These are phyloP conservation scores for Globomyces sp. DNA, from an alignment of 371 early-diverging fungal species.

Conservation along the genomic window DNA sequence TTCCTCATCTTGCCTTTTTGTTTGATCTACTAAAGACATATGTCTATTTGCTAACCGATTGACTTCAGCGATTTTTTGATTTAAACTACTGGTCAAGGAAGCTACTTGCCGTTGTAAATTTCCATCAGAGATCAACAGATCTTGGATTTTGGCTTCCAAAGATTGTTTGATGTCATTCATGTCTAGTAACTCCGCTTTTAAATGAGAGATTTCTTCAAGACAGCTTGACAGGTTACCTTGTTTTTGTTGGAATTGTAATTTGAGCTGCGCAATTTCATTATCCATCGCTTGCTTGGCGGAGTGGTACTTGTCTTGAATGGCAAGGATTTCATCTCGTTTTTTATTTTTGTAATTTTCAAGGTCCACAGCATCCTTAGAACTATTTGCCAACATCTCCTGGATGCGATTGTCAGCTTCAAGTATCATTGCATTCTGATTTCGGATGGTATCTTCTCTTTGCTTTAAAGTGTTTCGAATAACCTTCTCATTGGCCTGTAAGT, in stretches of 20 bases:
- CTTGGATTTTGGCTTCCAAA: slow-evolving; percentile 40
- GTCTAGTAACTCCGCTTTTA: slow-evolving; percentile 36
- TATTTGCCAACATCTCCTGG: slow-evolving; percentile 16
- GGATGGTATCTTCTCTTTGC: slow-evolving; percentile 33
- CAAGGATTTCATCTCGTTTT: slow-evolving; percentile 44
- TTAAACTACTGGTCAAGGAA: slow-evolving; percentile 31
- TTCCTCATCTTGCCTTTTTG: slow-evolving; percentile 35
- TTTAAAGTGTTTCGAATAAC: slow-evolving; percentile 28
- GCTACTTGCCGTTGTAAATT: slow-evolving; percentile 30
- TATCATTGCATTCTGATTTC: slow-evolving; percentile 22
- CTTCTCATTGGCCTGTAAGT: slow-evolving; percentile 35
- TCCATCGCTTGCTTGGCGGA: slow-evolving; percentile 45
- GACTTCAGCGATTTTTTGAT: slow-evolving; percentile 39
- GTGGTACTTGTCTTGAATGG: slow-evolving; percentile 43
- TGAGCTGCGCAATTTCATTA: slow-evolving; percentile 30
- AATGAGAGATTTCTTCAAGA: slow-evolving; percentile 29
- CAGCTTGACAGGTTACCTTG: slow-evolving; percentile 20
- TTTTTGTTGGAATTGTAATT: slow-evolving; percentile 31
- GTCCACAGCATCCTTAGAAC: slow-evolving; percentile 24
- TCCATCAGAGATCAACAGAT: slow-evolving; percentile 33
- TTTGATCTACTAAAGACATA: slow-evolving; percentile 34
- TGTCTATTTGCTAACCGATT: slow-evolving; percentile 27
- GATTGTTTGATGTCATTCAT: slow-evolving; percentile 31
- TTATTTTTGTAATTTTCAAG: slow-evolving; percentile 33
- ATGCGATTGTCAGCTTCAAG: slow-evolving; percentile 27